Evolutionary conservation across 1,284 basidiomycete species (phyloP).

Genomic region (Psilocybe mexicana): DNA sequence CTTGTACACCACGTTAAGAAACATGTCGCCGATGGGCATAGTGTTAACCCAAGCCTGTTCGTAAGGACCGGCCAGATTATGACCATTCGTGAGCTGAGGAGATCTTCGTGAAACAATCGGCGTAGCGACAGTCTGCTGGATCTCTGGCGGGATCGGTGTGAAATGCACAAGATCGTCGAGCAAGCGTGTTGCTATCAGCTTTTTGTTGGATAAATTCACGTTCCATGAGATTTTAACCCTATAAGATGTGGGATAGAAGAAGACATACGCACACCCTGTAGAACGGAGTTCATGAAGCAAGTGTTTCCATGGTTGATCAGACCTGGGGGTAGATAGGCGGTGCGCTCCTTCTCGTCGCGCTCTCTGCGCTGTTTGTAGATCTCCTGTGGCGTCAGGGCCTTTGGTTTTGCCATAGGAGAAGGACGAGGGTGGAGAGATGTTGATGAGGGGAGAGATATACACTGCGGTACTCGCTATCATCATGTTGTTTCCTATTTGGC

Average conservation of each 20-base stretch:
- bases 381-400: conserved; percentile 62
- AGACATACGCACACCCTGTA: conserved; percentile 57
- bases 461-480: neutral
- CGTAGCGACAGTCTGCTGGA: conserved; percentile 40
- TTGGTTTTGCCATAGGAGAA: conserved; percentile 54
- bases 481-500: neutral
- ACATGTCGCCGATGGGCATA: conserved; percentile 68
- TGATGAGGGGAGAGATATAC: neutral
- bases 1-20: conserved; percentile 53
- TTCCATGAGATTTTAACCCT: neutral
- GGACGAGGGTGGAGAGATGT: neutral
- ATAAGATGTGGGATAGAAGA: neutral
- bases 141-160: conserved; percentile 41
- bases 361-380: conserved; percentile 56
- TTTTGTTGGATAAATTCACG: neutral
- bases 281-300: conserved; percentile 90
- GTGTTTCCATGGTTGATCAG: conserved; percentile 88
- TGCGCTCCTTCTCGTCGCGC: conserved; percentile 60
- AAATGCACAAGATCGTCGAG: conserved; percentile 63
- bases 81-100: conserved; percentile 67
- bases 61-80: conserved; percentile 49
- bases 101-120: conserved; percentile 51
- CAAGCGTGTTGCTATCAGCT: conserved; percentile 69
- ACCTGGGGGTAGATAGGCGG: conserved; percentile 68
- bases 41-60: conserved; percentile 53